Evolutionary conservation across 768 basidiomycete species (phyloP), one percentile per base, ranked within the genome.

Genomic region (Gyrodon lividus): DNA sequence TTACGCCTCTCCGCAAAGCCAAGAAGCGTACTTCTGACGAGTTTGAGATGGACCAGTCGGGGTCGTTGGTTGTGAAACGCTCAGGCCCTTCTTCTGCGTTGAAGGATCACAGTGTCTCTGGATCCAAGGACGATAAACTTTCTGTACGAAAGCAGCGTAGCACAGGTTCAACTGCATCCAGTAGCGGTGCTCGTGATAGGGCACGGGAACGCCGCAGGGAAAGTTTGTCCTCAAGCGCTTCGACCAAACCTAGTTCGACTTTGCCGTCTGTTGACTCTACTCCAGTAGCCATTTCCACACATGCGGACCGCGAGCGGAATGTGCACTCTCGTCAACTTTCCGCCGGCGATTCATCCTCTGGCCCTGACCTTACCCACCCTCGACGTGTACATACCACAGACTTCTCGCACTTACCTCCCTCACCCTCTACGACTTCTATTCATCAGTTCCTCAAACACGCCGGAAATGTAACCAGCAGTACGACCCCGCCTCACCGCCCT

Each of bases 341-440:
- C 16, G 76, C 80, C 0, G 80, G 86, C 45, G 87, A 84, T 41
- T 86, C 80, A 14, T 82, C 79, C 20, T 85, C 83, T 35, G 85
- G 75, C 63, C 76, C 75, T 48, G 69, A 69, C 33, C 56, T 42
- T 10, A 65, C 71, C 51, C 65, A 69, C 57, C 64, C 80, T 39
- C 82, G 89, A 17, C 85, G 88, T 33, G 78, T 78, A 34, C 83
- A 83, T 48, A 76, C 81, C 43, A 84, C 78, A 6, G 92, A 94
- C 67, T 93, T 91, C 69, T 92, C 93, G 1, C 90, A 91, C 63
- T 76, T 96, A 4, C 92, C 92, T 12, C 90, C 94, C 13, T 94
- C 92, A 13, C 92, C 92, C 17, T 92, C 92, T 2, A 84, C 90
- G n/a, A 84, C 89, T 5, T 89, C 89, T 5, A 92, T 94, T 50